Evolutionary conservation across 2,329 filamentous ascomycete genomes (phyloP).

Genomic region (Lithohypha guttulata): DNA sequence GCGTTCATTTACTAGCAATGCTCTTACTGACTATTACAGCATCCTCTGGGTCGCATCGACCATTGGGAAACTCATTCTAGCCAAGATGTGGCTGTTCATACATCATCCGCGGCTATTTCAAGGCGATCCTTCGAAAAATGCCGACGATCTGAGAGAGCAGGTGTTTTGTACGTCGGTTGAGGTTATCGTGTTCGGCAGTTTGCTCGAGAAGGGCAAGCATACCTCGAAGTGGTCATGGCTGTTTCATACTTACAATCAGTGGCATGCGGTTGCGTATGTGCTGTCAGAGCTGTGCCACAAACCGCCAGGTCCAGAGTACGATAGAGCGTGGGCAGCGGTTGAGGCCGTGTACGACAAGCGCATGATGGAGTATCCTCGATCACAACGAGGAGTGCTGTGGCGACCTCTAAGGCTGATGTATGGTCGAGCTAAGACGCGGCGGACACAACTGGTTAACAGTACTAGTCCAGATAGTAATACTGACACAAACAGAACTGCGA

Average conservation of each 20-base stretch:
- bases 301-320: slow-evolving; percentile 46
- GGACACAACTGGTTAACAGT: slow-evolving; percentile 35
- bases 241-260: slow-evolving; percentile 54
- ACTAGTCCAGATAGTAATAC: slow-evolving; percentile 7
- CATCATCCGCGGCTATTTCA: slow-evolving; percentile 56
- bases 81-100: slow-evolving; percentile 66
- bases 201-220: slow-evolving; percentile 52
- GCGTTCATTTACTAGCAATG: neutral
- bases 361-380: slow-evolving; percentile 25
- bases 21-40: slow-evolving; percentile 2
- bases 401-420: slow-evolving; percentile 51
- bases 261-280: slow-evolving; percentile 53
- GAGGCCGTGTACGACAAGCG: slow-evolving; percentile 35
- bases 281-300: slow-evolving; percentile 49
- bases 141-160: slow-evolving; percentile 52
- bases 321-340: slow-evolving; percentile 50
- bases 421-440: slow-evolving; percentile 45
- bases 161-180: slow-evolving; percentile 64
- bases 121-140: slow-evolving; percentile 36
- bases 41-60: slow-evolving; percentile 60
- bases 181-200: slow-evolving; percentile 59
- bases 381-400: slow-evolving; percentile 51
- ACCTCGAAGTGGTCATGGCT: slow-evolving; percentile 57
- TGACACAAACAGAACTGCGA: slow-evolving; percentile 4
- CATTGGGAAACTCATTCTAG: slow-evolving; percentile 59